phyloP scores from a whole-genome alignment of 495 filamentous ascomycete genomes.

The Mytilinidion resinicola region DNA sequence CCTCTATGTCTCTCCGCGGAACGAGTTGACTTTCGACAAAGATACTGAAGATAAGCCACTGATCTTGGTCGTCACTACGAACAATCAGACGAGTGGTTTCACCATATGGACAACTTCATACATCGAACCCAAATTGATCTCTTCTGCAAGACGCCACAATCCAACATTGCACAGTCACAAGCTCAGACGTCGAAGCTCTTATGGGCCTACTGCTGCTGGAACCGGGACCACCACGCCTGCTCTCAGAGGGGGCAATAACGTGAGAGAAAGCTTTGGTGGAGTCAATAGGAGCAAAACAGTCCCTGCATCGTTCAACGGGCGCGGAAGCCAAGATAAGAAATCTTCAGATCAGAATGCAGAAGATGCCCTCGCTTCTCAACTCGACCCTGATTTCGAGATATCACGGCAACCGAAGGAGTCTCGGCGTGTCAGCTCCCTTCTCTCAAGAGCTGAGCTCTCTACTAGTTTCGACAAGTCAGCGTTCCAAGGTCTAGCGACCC shows the following conservation, averaged over 20 bases:
- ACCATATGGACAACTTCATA: slow-evolving; percentile 75
- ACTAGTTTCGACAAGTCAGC: slow-evolving; percentile 65
- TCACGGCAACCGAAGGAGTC: slow-evolving; percentile 67
- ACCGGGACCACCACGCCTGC: slow-evolving; percentile 79
- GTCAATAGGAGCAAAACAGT: slow-evolving; percentile 25
- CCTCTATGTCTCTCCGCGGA: slow-evolving; percentile 61
- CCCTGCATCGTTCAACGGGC: slow-evolving; percentile 16
- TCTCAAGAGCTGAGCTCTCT: slow-evolving; percentile 85
- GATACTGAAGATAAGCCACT: slow-evolving; percentile 41
- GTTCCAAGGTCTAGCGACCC: slow-evolving; percentile 61
- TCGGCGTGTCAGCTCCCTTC: slow-evolving; percentile 82
- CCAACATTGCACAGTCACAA: slow-evolving; percentile 47
- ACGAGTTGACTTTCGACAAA: slow-evolving; percentile 43
- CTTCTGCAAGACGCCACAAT: slow-evolving; percentile 46
- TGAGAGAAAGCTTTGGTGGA: slow-evolving; percentile 54
- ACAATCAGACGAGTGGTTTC: slow-evolving; percentile 62
- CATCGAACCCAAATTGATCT: slow-evolving; percentile 49
- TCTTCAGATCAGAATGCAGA: slow-evolving; percentile 35
- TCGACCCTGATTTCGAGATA: slow-evolving; percentile 72
- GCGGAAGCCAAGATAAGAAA: slow-evolving; percentile 7
- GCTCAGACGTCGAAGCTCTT: slow-evolving; percentile 75
- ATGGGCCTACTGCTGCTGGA: slow-evolving; percentile 50
- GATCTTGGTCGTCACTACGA: slow-evolving; percentile 74
- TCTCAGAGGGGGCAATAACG: slow-evolving; percentile 40
- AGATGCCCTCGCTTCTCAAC: slow-evolving; percentile 59